Evolutionary conservation across 1,139 yeast species (phyloP), one percentile per base, ranked within the genome.

Genomic region (Zygotorulaspora mrakii): DNA sequence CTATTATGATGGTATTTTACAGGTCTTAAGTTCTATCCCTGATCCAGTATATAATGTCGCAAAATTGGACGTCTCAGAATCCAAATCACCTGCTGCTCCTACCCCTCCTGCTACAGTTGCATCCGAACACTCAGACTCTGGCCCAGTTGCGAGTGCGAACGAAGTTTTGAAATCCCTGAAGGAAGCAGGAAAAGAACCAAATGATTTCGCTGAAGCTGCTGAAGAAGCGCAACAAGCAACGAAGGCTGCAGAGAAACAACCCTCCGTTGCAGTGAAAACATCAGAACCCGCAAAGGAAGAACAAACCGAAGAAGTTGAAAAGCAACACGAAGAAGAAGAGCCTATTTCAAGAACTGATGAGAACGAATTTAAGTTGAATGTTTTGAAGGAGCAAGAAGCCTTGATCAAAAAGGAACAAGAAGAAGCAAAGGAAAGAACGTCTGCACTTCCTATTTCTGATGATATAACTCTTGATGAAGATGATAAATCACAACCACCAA

Each of bases 1-100:
- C 35, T 71, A 80, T 39, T 88, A 85, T 63, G 96, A 89, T 55
- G 96, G 96, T 14, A 76, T 91, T 49, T 72, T 83, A 54, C 89
- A 94, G 12, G 97, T 91, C 10, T 71, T 91, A 57, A 77, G 88
- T 42, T 82, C 96, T 4, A 80, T 91, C 53, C 98, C 98, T 28
- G 95, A 87, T 60, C 96, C 91, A 65, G 87, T 89, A 43, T 91
- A 86, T 68, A 94, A 91, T 62, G 96, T 89, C 52, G 94, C 96
- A 50, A 95, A 88, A 67, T 75, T 89, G 50, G 95, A 88, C 59
- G 88, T 91, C 54, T 73, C 84, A n/a, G 62, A 59, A 36, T 46
- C 57, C 23, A 58, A 53, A 11, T 3, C 27, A 25, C 38, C 49
- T 13, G 27, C 36, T 9, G 30, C 44, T 24, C 44, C 40, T 25